Conservation (phyloP, 2,329 filamentous ascomycete genomes). For the Penicillium frequentans region DNA sequence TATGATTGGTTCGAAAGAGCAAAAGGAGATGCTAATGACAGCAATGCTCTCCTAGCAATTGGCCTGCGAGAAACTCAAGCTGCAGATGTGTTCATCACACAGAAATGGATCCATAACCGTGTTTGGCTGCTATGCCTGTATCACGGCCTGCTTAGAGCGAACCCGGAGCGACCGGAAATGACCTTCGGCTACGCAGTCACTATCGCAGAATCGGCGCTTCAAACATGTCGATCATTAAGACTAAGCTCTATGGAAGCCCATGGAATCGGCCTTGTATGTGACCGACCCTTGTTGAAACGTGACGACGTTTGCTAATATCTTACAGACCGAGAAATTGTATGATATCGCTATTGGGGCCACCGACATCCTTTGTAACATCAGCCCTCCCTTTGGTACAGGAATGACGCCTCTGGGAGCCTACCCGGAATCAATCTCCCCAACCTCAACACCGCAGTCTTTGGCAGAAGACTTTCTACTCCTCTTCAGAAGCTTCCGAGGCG, state of each 20-base stretch:
- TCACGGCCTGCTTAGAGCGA: constrained; percentile 37
- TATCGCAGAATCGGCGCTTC: constrained; percentile 36
- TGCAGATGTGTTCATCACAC: constrained; percentile 44
- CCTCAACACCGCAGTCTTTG: constrained; percentile 22
- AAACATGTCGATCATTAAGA: constrained; percentile 33
- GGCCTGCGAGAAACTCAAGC: constrained; percentile 40
- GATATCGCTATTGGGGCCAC: constrained; percentile 38
- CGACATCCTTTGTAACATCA: constrained; percentile 29
- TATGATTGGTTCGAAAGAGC: constrained; percentile 41
- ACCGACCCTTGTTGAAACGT: not conserved
- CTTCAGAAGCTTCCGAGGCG: constrained; percentile 34
- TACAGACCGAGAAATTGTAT: constrained; percentile 41
- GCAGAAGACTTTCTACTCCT: constrained; percentile 34
- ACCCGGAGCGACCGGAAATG: constrained; percentile 39
- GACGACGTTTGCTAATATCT: not conserved
- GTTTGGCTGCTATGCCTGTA: constrained; percentile 44
- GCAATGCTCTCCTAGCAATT: constrained; percentile 25
- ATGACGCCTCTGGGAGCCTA: constrained; percentile 14
- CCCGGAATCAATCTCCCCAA: constrained; percentile 14
- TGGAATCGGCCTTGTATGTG: constrained; percentile 40
- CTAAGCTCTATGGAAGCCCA: constrained; percentile 45
- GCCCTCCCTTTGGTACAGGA: constrained; percentile 20
- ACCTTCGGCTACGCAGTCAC: constrained; percentile 38
- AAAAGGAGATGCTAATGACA: constrained; percentile 23
- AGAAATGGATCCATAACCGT: constrained; percentile 46